Conservation (phyloP, 768 basidiomycete genomes). For the Pholiota conissans region DNA sequence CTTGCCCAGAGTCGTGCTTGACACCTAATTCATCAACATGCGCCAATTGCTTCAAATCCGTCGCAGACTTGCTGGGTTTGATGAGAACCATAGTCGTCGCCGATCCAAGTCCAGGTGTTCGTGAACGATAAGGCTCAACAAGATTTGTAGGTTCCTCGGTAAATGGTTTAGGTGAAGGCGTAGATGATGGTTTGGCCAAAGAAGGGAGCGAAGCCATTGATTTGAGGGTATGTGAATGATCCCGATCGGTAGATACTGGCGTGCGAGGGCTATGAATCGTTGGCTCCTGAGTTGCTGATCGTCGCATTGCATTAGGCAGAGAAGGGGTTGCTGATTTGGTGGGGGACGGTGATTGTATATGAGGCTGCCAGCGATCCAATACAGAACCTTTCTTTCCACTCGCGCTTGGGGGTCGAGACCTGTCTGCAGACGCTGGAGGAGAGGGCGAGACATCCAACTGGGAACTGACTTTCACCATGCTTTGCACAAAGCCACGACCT, state of each 20-base stretch:
- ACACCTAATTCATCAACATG: slow-evolving; percentile 51
- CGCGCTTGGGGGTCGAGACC: slow-evolving; percentile 25
- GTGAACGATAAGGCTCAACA: slow-evolving; percentile 28
- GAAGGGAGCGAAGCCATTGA: slow-evolving; percentile 43
- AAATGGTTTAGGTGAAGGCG: slow-evolving; percentile 15
- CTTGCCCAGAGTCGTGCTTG: slow-evolving; percentile 26
- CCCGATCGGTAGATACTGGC: not conserved
- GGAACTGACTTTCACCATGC: slow-evolving; percentile 71
- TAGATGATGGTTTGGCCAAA: slow-evolving; percentile 24
- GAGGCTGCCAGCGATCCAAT: slow-evolving; percentile 70
- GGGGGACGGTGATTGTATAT: slow-evolving; percentile 37
- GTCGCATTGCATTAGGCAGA: slow-evolving; percentile 33
- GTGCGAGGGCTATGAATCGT: not conserved
- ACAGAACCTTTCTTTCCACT: slow-evolving; percentile 51
- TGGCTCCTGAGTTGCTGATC: slow-evolving; percentile 13
- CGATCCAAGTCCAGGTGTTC: slow-evolving; percentile 56
- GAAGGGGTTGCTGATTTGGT: slow-evolving; percentile 36
- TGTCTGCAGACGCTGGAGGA: slow-evolving; percentile 30
- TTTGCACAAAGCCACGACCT: slow-evolving; percentile 86
- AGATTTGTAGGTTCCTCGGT: slow-evolving; percentile 15
- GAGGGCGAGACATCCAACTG: slow-evolving; percentile 45
- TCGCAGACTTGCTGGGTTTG: slow-evolving; percentile 49
- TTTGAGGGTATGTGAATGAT: slow-evolving; percentile 22
- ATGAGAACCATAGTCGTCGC: slow-evolving; percentile 75
- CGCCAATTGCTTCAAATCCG: slow-evolving; percentile 45